These are phyloP conservation scores for Physcomitrellopsis africana DNA, from an alignment of 225 moss, liverwort and hornwort species.

Conservation along the genomic window DNA sequence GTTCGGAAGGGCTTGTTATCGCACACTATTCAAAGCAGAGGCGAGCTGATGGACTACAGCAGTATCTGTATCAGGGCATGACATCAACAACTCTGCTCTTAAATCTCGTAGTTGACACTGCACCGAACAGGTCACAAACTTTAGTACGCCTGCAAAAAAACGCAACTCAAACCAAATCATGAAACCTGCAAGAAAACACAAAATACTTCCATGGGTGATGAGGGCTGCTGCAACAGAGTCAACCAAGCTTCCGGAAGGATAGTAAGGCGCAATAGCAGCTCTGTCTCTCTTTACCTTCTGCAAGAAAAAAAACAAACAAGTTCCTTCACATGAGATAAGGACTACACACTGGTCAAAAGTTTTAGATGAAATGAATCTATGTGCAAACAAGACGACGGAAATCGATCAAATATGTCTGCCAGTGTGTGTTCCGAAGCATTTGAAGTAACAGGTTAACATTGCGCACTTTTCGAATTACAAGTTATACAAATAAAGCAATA, in stretches of 20 bases:
- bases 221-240: conserved; percentile 90
- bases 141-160: neutral
- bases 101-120: conserved; percentile 77
- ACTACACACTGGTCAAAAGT: conserved; percentile 9
- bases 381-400: neutral
- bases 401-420: neutral
- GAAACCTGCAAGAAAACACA: neutral
- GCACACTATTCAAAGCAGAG: conserved; percentile 46
- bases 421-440: neutral
- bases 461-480: neutral
- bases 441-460: neutral
- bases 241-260: conserved; percentile 90
- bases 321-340: neutral
- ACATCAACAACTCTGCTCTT: conserved; percentile 73
- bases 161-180: neutral
- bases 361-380: neutral
- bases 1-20: conserved; percentile 46
- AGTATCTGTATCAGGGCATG: conserved; percentile 76
- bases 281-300: conserved; percentile 64
- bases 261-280: conserved; percentile 60
- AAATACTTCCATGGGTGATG: conserved; percentile 68
- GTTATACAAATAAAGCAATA: neutral
- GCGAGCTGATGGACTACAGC: conserved; percentile 66
- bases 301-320: neutral
- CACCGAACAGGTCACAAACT: conserved; percentile 23